Evolutionary conservation across 2,329 filamentous ascomycete genomes (phyloP).

Genomic region (Cytospora leucostoma): DNA sequence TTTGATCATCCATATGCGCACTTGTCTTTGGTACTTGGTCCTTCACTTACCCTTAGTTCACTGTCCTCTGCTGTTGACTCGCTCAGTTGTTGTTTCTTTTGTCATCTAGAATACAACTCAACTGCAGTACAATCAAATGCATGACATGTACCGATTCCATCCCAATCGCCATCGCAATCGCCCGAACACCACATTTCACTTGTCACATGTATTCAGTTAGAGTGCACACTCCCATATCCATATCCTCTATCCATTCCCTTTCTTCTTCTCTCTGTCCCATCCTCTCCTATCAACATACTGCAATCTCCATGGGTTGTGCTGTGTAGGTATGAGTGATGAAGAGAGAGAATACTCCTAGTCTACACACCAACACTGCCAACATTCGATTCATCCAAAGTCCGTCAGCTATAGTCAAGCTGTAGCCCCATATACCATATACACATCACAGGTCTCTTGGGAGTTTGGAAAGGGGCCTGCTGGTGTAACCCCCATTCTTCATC

Average conservation of each 20-base stretch:
- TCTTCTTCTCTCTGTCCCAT: not conserved
- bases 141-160: not conserved
- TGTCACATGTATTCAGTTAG: not conserved
- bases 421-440: slow-evolving; percentile 13
- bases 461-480: slow-evolving; percentile 1
- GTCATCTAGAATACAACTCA: slow-evolving; percentile 1
- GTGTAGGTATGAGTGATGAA: not conserved
- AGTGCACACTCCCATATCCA: not conserved
- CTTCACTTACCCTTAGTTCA: slow-evolving; percentile 6
- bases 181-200: not conserved
- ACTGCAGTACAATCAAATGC: not conserved
- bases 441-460: not conserved
- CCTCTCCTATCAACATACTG: not conserved
- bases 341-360: not conserved
- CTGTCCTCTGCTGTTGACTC: slow-evolving; percentile 1
- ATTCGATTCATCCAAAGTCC: slow-evolving; percentile 15
- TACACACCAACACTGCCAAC: slow-evolving; percentile 7
- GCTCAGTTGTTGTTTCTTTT: not conserved
- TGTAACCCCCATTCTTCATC: slow-evolving; percentile 10
- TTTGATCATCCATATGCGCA: not conserved
- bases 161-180: not conserved
- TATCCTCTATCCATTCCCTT: not conserved
- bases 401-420: slow-evolving; percentile 10
- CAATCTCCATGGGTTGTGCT: not conserved
- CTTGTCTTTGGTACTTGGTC: not conserved